Base-by-base conservation (phyloP, 2,329 filamentous ascomycete genomes). In the Metarhizium guizhouense region DNA sequence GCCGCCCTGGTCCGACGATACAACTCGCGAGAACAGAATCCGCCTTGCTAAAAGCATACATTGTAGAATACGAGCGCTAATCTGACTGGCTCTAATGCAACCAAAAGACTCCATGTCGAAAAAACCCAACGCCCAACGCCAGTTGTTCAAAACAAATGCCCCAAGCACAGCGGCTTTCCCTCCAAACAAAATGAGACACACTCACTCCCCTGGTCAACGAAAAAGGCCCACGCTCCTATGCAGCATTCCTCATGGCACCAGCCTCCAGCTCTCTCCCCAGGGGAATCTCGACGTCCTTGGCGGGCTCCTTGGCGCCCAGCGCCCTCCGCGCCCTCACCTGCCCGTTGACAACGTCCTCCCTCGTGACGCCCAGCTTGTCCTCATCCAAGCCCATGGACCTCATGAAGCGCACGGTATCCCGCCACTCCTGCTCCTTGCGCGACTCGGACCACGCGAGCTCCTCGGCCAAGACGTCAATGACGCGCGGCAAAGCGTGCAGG, bases 391-490 rank as follows among this genome's bases (percentile, higher is more conserved):
- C 75, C 75, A 78, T 78, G 10, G 72, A 76, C 47, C 67, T 65
- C 53, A 78, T 67, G 63, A 76, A 78, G 1, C 58, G 58, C 6
- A 76, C 63, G 2, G 74, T 76, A 38, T 86, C 78, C 78, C 68
- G 85, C 85, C 59, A 76, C 65, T 74, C 72, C 0, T 62, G 58
- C 25, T 83, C 75, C 70, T 84, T 84, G 57, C 86, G 74, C 55
- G 75, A 74, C 53, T 70, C 70, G 62, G 75, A 77, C 86, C 86
- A 90, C 51, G 78, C 71, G 51, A 89, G 74, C 70, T 90, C 86
- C 59, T 85, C 82, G 32, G 72, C 79, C 84, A 90, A 88, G 52
- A 90, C 70, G 64, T 90, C 86, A 60, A 90, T 87, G 55, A 90
- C 82, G 20, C 71, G 74, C 7, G 87, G 86, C 18, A 90, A 77